Evolutionary conservation across 805 yeast species (phyloP).

Genomic region (Hanseniaspora jakobsenii): DNA sequence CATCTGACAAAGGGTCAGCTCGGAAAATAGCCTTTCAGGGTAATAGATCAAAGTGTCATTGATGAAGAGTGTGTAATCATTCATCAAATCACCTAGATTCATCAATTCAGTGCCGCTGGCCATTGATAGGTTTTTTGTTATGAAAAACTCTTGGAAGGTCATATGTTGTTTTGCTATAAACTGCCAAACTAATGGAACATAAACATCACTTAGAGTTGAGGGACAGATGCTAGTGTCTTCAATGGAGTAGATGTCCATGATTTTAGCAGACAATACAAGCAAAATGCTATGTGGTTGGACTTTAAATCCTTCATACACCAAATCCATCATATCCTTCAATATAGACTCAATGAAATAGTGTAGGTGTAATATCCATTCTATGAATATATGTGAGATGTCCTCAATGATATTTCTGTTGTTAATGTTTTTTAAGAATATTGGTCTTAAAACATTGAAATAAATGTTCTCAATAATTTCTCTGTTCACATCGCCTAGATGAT

Average conservation of each 20-base stretch:
- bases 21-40: conserved; percentile 29
- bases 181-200: conserved; percentile 1
- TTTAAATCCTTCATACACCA: conserved; percentile 59
- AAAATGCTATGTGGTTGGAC: conserved; percentile 66
- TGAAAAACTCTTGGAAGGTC: conserved; percentile 5
- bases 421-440: not conserved
- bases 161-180: conserved; percentile 5
- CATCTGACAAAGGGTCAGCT: conserved; percentile 36
- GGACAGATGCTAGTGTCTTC: conserved; percentile 6
- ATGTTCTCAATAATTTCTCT: conserved; percentile 1
- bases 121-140: not conserved
- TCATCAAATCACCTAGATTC: conserved; percentile 47
- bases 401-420: conserved; percentile 3
- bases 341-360: conserved; percentile 31
- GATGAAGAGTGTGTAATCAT: conserved; percentile 76
- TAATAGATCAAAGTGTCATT: conserved; percentile 65
- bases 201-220: not conserved
- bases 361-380: conserved; percentile 7
- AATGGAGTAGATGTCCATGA: conserved; percentile 49
- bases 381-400: not conserved
- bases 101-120: conserved; percentile 18
- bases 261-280: conserved; percentile 77
- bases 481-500: conserved; percentile 5
- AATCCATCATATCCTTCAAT: conserved; percentile 50
- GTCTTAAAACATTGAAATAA: conserved; percentile 9